Evolutionary conservation across 441 rosid species (phyloP).

Genomic region (Pelargonium cotyledonis): DNA sequence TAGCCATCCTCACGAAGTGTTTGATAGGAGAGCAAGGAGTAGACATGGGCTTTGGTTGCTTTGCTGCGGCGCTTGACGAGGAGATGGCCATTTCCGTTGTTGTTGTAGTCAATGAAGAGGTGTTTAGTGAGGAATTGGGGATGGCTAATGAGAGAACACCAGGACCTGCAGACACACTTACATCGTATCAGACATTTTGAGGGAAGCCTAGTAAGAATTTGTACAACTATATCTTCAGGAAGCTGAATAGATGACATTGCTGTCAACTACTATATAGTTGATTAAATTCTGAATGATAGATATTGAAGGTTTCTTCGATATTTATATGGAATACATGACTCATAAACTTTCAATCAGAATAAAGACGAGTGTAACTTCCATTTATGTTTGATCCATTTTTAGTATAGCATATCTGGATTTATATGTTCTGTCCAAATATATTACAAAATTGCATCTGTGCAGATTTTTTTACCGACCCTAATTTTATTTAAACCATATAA

Average conservation of each 20-base stretch:
- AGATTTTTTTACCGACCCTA: too few relatives aligned
- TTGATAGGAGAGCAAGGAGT: not conserved
- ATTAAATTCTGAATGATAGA: not conserved
- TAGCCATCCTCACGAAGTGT: not conserved
- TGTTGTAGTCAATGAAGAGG: not conserved
- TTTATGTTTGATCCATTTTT: not conserved
- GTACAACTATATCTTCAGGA: not conserved
- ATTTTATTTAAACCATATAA: too few relatives aligned
- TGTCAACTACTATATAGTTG: not conserved
- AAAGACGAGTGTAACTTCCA: not conserved
- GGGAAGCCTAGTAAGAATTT: not conserved
- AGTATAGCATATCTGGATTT: not conserved
- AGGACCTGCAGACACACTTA: not conserved
- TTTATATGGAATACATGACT: not conserved
- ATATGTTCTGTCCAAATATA: not conserved
- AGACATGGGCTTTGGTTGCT: not conserved
- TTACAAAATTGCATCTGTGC: not conserved
- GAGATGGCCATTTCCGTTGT: not conserved
- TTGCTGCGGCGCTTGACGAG: not conserved
- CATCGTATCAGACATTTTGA: not conserved
- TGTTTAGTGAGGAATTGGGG: not conserved
- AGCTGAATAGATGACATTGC: not conserved
- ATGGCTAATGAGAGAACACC: not conserved
- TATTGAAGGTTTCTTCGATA: not conserved
- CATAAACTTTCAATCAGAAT: not conserved